Evolutionary conservation across 805 yeast species (phyloP).

Genomic region (Candida xiaguanensis): DNA sequence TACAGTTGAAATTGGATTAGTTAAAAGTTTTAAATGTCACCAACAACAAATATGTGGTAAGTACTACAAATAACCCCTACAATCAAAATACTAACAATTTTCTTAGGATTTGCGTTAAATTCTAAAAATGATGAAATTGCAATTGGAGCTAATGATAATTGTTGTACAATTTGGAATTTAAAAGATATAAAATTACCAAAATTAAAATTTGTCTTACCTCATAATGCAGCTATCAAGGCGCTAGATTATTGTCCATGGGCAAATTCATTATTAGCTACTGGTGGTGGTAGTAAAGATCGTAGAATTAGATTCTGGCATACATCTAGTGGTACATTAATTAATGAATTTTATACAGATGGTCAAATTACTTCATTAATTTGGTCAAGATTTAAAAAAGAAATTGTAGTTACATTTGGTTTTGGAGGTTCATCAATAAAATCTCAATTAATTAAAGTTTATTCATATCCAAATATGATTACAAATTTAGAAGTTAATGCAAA

Average conservation of each 20-base stretch:
- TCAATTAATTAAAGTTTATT: constrained; percentile 53
- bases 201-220: constrained; percentile 51
- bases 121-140: constrained; percentile 56
- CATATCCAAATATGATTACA: constrained; percentile 61
- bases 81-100: constrained; percentile 16
- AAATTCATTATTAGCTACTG: constrained; percentile 74
- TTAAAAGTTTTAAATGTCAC: constrained; percentile 22
- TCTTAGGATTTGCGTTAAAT: constrained; percentile 59
- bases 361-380: constrained; percentile 80
- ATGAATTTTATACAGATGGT: constrained; percentile 53
- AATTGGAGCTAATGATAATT: constrained; percentile 81
- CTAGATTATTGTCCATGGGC: constrained; percentile 92
- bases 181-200: constrained; percentile 36
- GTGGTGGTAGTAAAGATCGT: constrained; percentile 84
- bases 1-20: constrained; percentile 3
- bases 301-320: constrained; percentile 87
- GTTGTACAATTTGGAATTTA: constrained; percentile 75
- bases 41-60: constrained; percentile 39
- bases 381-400: constrained; percentile 61
- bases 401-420: constrained; percentile 81
- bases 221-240: constrained; percentile 87
- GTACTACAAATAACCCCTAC: constrained; percentile 6
- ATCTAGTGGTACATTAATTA: constrained; percentile 65
- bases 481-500: constrained; percentile 48
- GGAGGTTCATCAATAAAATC: constrained; percentile 50